Percentiles rank a stretch among this genome's conserved stretches.
These are phyloP conservation scores for Barbatosphaeria neglecta DNA, from an alignment of 495 filamentous ascomycete species.

Conservation along the genomic window DNA sequence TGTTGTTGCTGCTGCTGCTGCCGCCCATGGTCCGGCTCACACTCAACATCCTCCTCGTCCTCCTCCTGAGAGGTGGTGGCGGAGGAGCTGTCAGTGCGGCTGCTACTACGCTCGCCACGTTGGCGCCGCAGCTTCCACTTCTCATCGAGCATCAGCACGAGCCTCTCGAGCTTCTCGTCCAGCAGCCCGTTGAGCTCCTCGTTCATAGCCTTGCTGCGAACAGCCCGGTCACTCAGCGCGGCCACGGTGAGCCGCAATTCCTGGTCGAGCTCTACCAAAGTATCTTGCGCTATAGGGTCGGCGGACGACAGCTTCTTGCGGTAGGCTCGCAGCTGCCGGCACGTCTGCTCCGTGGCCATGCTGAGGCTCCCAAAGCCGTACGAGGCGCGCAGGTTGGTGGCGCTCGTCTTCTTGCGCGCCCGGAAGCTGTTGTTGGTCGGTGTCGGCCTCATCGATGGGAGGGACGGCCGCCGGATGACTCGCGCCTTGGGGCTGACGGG, in stretches of 20 bases:
- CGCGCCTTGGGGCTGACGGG: constrained; percentile 33
- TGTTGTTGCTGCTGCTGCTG: no score
- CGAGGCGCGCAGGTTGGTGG: constrained; percentile 10
- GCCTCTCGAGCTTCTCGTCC: constrained; percentile 59
- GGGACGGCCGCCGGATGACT: constrained; percentile 36
- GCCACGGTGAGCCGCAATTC: constrained; percentile 68
- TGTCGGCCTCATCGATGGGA: constrained; percentile 46
- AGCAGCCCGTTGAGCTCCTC: constrained; percentile 53
- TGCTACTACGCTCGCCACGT: constrained; percentile 7
- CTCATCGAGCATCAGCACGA: constrained; percentile 62
- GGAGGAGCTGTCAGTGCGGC: background rate
- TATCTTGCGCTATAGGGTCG: constrained; percentile 49
- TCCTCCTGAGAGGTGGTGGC: background rate
- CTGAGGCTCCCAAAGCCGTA: constrained; percentile 53
- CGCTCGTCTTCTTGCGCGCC: constrained; percentile 19
- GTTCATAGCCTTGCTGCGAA: constrained; percentile 38
- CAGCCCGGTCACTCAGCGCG: constrained; percentile 50
- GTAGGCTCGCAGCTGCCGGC: constrained; percentile 67
- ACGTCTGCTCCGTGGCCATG: constrained; percentile 68
- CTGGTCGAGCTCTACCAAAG: constrained; percentile 61
- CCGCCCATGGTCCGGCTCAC: no score
- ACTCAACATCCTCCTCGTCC: no score
- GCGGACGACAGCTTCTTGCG: constrained; percentile 66
- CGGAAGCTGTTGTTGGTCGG: constrained; percentile 39
- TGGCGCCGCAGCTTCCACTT: constrained; percentile 36